phyloP scores from a whole-genome alignment of 495 filamentous ascomycete species.

The Chaetomium tenue region DNA sequence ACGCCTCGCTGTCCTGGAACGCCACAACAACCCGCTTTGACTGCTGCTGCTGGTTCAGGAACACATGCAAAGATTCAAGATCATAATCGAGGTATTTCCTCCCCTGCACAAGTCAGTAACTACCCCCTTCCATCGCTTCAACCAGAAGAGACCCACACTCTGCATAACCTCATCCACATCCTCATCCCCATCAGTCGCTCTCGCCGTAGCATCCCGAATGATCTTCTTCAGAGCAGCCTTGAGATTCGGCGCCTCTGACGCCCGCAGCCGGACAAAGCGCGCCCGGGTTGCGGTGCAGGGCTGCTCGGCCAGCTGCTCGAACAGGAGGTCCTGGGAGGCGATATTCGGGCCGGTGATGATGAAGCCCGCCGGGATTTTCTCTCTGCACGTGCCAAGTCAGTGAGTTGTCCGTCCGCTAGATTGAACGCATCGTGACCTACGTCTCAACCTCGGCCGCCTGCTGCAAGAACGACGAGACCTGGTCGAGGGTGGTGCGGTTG shows the following conservation, averaged over 20 bases:
- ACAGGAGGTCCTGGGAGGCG: conserved; percentile 69
- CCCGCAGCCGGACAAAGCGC: conserved; percentile 67
- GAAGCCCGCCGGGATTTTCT: conserved; percentile 70
- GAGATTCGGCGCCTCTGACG: conserved; percentile 75
- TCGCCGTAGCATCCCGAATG: conserved; percentile 56
- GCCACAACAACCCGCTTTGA: conserved; percentile 67
- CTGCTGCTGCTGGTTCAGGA: conserved; percentile 54
- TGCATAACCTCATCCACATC: conserved; percentile 54
- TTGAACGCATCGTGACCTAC: conserved; percentile 11
- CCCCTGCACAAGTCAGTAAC: conserved; percentile 43
- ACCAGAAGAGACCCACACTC: conserved; percentile 41
- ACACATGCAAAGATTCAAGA: conserved; percentile 71
- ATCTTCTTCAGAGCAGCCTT: conserved; percentile 81
- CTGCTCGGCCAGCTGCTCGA: conserved; percentile 62
- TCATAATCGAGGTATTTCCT: conserved; percentile 86
- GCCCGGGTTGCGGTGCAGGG: conserved; percentile 49
- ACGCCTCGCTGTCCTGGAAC: conserved; percentile 89
- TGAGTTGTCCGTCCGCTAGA: conserved; percentile 3
- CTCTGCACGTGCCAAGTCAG: conserved; percentile 25
- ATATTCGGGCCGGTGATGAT: conserved; percentile 86
- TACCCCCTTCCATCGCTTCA: not conserved
- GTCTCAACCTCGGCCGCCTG: conserved; percentile 42
- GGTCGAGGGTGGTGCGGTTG: conserved; percentile 58
- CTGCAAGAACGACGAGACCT: conserved; percentile 75
- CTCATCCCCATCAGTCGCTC: conserved; percentile 36